A percentile compares a stretch with the other conserved stretches of the same genome.
phyloP scores from a whole-genome alignment of 768 basidiomycete species.

The Phylloporus arenicola region DNA sequence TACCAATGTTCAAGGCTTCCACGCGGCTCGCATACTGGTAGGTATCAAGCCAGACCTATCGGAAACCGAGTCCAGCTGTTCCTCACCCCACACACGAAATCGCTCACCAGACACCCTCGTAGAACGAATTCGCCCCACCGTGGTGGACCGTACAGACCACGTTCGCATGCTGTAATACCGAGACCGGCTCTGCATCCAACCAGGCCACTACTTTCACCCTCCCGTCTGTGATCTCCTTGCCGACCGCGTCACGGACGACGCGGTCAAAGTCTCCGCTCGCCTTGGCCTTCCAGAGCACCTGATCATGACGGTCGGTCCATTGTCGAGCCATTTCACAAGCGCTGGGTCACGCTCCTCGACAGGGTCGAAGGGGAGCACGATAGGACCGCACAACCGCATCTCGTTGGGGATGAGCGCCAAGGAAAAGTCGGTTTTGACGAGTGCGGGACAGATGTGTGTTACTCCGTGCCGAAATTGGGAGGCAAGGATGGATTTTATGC shows the following conservation, averaged over 20 bases:
- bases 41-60: constrained; percentile 13
- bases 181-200: constrained; percentile 9
- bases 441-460: constrained; percentile 1
- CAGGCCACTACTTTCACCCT: constrained; percentile 8
- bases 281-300: constrained; percentile 11
- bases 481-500: background rate
- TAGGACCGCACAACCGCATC: constrained; percentile 6
- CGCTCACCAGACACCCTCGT: background rate
- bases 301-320: constrained; percentile 10
- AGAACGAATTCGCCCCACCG: constrained; percentile 1
- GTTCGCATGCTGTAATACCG: constrained; percentile 5
- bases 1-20: constrained; percentile 4
- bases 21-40: constrained; percentile 4
- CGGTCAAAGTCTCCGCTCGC: background rate
- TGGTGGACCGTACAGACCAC: constrained; percentile 2
- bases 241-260: background rate
- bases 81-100: background rate
- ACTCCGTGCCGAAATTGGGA: background rate
- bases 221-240: constrained; percentile 4
- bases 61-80: background rate
- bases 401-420: constrained; percentile 5
- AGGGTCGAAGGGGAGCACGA: constrained; percentile 3
- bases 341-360: constrained; percentile 5
- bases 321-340: constrained; percentile 6
- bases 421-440: constrained; percentile 1